Base-by-base conservation (phyloP, 345 rosid genomes). In the Arabis alpina region DNA sequence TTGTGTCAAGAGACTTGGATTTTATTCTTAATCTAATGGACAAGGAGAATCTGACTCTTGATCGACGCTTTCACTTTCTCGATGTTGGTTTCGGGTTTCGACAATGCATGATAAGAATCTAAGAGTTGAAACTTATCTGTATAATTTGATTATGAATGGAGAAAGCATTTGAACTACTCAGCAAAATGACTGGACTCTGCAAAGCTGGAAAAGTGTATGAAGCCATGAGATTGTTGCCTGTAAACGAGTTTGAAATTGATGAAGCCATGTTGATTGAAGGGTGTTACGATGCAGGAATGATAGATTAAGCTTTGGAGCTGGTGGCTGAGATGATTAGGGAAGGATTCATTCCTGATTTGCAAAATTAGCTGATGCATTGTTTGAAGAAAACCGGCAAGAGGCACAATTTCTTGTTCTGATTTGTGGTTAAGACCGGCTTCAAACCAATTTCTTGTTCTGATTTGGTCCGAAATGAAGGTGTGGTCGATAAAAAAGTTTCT, bases 1-100 rank as follows among this genome's bases (percentile, higher is more conserved):
- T 66, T 88, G 88, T 77, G 75, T 74, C 8, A 86, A 76, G 69
- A 84, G 86, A 78, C 81, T 65, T 85, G 55, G 80, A 78, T 54
- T 77, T 62, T 68, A 59, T 84, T 27, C 74, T 82, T 16, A 57
- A 32, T 48, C 61, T 81, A 71, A 88, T 81, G 86, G 80, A 79
- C 62, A 80, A 74, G 67, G 81, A 77, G 57, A 79, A 54, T 28
- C 76, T 72, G 50, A 49, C 1, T 14, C 79, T 77, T 54, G 74
- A 66, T 83, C 2, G 80, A 79, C 25, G 86, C 91, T 64, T 83
- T 70, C 40, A 13, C 75, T 2, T 82, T 89, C 79, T 81, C 78
- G 57, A 76, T 60, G 61, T 68, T 83, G 78, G 65, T 80, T 8
- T 61, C 37, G 73, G 78, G 65, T 80, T 8, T 61, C 37, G 73